A percentile compares a stretch with the other conserved stretches of the same genome.
Evolutionary conservation across 495 filamentous ascomycete species (phyloP).

Genomic region (Hyaloscypha hepaticicola): DNA sequence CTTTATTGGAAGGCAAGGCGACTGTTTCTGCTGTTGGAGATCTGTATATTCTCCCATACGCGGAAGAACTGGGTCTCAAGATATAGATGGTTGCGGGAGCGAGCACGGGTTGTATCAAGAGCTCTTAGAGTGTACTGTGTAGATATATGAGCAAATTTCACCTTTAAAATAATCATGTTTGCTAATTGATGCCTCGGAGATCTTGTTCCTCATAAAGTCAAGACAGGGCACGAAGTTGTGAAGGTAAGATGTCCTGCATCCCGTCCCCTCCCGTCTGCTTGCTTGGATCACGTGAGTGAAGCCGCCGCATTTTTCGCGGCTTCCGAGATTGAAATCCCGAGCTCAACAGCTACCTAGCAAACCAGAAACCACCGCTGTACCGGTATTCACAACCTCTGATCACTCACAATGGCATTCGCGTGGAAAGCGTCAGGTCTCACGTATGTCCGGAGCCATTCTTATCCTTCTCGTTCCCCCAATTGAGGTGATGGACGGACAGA

Average conservation of each 20-base stretch:
- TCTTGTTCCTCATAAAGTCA: not conserved
- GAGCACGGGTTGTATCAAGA: slow-evolving; percentile 51
- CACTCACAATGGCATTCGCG: slow-evolving; percentile 88
- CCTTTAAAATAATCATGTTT: not conserved
- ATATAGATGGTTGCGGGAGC: slow-evolving; percentile 60
- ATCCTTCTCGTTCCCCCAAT: slow-evolving; percentile 10
- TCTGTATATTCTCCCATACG: slow-evolving; percentile 82
- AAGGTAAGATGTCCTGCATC: too few relatives aligned
- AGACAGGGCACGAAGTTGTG: too few relatives aligned
- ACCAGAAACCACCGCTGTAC: slow-evolving; percentile 26
- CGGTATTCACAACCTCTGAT: slow-evolving; percentile 46
- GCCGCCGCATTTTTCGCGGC: not conserved
- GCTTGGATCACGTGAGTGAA: slow-evolving; percentile 17
- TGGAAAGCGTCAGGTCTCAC: slow-evolving; percentile 98
- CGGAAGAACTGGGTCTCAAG: slow-evolving; percentile 88
- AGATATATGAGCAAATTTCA: slow-evolving; percentile 32
- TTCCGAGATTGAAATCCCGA: slow-evolving; percentile 10
- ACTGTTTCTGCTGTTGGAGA: slow-evolving; percentile 87
- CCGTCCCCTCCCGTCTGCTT: too few relatives aligned
- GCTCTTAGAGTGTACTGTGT: slow-evolving; percentile 37
- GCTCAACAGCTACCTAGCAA: slow-evolving; percentile 30
- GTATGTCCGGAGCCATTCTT: slow-evolving; percentile 47
- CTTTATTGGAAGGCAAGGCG: slow-evolving; percentile 83
- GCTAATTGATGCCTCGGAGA: not conserved
- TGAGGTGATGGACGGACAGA: slow-evolving; percentile 4